Conservation (phyloP, 805 yeast species). For the Candida silvicultrix region DNA sequence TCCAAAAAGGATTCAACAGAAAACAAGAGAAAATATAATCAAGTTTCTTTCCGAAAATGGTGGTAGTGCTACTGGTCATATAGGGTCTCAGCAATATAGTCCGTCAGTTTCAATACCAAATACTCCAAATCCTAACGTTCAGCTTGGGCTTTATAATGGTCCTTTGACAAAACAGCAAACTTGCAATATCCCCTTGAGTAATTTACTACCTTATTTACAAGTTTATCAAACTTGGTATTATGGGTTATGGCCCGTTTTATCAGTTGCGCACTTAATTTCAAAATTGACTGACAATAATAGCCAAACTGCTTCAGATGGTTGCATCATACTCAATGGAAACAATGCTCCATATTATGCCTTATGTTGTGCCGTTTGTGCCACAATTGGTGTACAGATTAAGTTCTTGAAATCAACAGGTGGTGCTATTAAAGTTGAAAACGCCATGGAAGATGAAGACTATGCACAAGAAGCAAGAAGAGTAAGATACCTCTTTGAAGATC, state of each 20-base stretch:
- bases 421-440: constrained; percentile 11
- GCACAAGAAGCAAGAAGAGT: constrained; percentile 18
- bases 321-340: constrained; percentile 1
- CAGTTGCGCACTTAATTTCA: constrained; percentile 11
- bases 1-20: constrained; percentile 18
- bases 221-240: constrained; percentile 22
- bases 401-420: constrained; percentile 15
- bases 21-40: constrained; percentile 15
- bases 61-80: neutral
- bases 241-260: constrained; percentile 20
- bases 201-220: constrained; percentile 17
- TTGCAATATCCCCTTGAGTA: constrained; percentile 8
- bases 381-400: constrained; percentile 15
- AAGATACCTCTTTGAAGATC: constrained; percentile 12
- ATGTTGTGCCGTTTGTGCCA: constrained; percentile 19
- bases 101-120: neutral
- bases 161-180: neutral
- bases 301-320: neutral
- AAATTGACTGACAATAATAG: constrained; percentile 5
- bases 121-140: too few relatives aligned
- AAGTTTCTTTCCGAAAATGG: constrained; percentile 3
- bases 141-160: neutral
- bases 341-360: constrained; percentile 15
- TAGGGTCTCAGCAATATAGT: neutral
- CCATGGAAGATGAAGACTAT: constrained; percentile 13